Conservation (phyloP, 257 asterid species). For the Capsicum baccatum region DNA sequence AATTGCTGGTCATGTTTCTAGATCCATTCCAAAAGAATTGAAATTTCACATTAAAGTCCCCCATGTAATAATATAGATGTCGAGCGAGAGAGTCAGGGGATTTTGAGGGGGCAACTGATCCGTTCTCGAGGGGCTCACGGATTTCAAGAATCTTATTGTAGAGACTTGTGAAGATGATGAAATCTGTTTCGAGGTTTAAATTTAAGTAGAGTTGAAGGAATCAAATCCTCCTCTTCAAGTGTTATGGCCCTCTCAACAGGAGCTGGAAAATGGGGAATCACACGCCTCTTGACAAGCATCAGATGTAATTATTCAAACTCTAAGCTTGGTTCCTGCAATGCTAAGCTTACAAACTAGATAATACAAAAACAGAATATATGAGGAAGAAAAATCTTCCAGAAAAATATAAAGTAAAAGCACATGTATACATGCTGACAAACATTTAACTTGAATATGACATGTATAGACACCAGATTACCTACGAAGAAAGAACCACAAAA, state of each 20-base stretch:
- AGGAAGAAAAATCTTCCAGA: neutral
- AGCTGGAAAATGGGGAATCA: conserved; percentile 71
- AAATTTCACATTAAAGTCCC: too few relatives aligned
- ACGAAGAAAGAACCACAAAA: too few relatives aligned
- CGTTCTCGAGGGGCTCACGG: conserved; percentile 70
- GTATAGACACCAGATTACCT: too few relatives aligned
- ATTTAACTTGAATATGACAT: neutral
- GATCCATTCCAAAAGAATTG: too few relatives aligned
- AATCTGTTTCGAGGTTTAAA: conserved; percentile 79
- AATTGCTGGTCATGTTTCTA: neutral
- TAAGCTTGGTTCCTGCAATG: conserved; percentile 79
- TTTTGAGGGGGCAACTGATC: neutral
- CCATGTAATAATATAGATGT: neutral
- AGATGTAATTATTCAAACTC: conserved; percentile 85
- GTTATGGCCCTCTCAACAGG: conserved; percentile 57
- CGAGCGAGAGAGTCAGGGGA: neutral
- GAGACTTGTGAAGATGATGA: conserved; percentile 75
- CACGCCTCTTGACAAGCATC: conserved; percentile 60
- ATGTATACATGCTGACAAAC: neutral
- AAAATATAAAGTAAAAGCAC: neutral
- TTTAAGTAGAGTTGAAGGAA: conserved; percentile 88
- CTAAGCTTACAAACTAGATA: conserved; percentile 75
- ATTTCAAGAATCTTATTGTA: conserved; percentile 72
- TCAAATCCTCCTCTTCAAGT: conserved; percentile 87
- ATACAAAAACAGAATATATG: neutral